Percentiles rank a stretch among this genome's conserved stretches.
Conservation (phyloP, 2,329 filamentous ascomycete species). For the Albifimbria verrucaria region DNA sequence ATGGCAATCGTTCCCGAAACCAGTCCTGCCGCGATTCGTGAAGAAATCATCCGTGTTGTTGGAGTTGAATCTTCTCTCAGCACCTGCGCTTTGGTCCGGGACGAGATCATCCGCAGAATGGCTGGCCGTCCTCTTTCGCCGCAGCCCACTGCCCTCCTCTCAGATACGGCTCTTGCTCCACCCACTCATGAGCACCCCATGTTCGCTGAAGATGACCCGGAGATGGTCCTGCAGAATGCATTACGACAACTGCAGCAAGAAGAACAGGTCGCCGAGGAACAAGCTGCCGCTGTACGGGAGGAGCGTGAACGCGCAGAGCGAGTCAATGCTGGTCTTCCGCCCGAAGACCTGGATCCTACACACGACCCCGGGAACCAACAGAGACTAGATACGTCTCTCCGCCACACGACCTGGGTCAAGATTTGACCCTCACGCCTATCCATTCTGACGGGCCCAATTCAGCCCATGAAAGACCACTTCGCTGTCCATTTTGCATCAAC, state of each 20-base stretch:
- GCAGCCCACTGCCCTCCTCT: neutral
- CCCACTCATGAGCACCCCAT: slow-evolving; percentile 28
- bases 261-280: slow-evolving; percentile 56
- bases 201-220: slow-evolving; percentile 52
- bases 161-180: neutral
- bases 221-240: slow-evolving; percentile 57
- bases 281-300: slow-evolving; percentile 51
- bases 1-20: slow-evolving; percentile 57
- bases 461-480: slow-evolving; percentile 45
- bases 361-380: slow-evolving; percentile 23
- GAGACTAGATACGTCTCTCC: slow-evolving; percentile 32
- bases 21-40: slow-evolving; percentile 56
- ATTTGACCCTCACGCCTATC: slow-evolving; percentile 54
- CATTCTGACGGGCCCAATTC: slow-evolving; percentile 45
- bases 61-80: slow-evolving; percentile 52
- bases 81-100: slow-evolving; percentile 54
- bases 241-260: slow-evolving; percentile 57
- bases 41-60: slow-evolving; percentile 52
- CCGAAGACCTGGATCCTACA: slow-evolving; percentile 26
- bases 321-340: slow-evolving; percentile 21
- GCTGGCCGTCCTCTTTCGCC: slow-evolving; percentile 4
- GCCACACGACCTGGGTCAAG: slow-evolving; percentile 30
- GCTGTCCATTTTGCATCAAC: slow-evolving; percentile 61
- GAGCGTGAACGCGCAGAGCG: slow-evolving; percentile 48
- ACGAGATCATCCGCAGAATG: slow-evolving; percentile 49